Base-by-base conservation (phyloP, 192 early-diverging fungal genomes). In the Tieghemiomyces parasiticus region DNA sequence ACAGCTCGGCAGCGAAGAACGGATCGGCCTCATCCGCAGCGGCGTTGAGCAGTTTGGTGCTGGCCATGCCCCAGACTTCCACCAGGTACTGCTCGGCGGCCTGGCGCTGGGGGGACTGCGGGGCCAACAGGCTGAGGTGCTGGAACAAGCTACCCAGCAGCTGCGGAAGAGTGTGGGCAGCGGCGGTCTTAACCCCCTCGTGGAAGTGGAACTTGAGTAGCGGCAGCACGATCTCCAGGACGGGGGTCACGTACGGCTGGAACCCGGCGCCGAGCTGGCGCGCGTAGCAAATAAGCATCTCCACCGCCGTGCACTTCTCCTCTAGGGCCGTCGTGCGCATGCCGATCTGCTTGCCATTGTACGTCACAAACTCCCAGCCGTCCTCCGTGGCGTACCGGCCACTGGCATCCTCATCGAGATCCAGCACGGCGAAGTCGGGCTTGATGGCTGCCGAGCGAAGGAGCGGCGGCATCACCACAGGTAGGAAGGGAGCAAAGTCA, bases 121-220 rank as follows among this genome's bases (percentile, higher is more conserved):
- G 50, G 35, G 46, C 25, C 0, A 46, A 65, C 61, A 46, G 49
- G 29, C 71, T 63, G 24, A 65, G 67, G 4, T 61, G 71, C 31
- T 77, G 72, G 54, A 77, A 74, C 34, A 83, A 74, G 31, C 80
- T 60, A 47, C 69, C 68, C 59, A 99, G 74, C 59, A 99, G 69
- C 25, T 77, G 74, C 9, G 95, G 91, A 61, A 99, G 85, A 0
- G 83, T 70, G 0, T 78, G 72, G 9, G 88, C 88, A 1, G 95
- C 92, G 12, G 94, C 90, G 52, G 87, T 74, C 33, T 93, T 78
- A 38, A 98, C 93, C 65, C 89, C 95, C 63, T 97, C 95, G 68
- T 98, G 90, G 84, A 95, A 96, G 71, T 90, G 92, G 75, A 98
- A 99, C 66, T 87, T 85, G 71, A 99, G 77, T 24, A 97, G 70